phyloP scores from a whole-genome alignment of 441 rosid species.

The Gossypium schwendimanii region DNA sequence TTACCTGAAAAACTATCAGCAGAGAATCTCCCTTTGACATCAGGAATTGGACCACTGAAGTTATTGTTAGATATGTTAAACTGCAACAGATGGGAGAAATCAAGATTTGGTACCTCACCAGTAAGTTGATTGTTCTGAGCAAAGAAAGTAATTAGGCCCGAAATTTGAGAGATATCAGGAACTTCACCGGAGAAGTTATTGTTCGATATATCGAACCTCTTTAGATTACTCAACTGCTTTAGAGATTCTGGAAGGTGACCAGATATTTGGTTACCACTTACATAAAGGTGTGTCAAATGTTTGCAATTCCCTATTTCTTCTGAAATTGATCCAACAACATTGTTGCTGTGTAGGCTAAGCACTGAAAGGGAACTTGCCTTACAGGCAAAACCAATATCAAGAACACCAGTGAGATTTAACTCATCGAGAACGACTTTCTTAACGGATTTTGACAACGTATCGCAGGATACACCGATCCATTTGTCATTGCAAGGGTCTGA shows the following conservation, averaged over 20 bases:
- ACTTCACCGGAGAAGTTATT: slow-evolving; percentile 40
- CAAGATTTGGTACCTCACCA: slow-evolving; percentile 38
- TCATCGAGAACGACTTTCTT: slow-evolving; percentile 39
- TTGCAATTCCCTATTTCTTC: slow-evolving; percentile 38
- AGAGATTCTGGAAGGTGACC: slow-evolving; percentile 41
- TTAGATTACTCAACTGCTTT: slow-evolving; percentile 35
- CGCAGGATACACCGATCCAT: slow-evolving; percentile 45
- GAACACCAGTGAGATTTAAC: slow-evolving; percentile 35
- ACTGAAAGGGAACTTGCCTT: slow-evolving; percentile 15
- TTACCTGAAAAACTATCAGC: slow-evolving; percentile 38
- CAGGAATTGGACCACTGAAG: slow-evolving; percentile 46
- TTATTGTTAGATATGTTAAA: slow-evolving; percentile 44
- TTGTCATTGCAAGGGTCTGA: slow-evolving; percentile 49
- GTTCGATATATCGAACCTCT: slow-evolving; percentile 37
- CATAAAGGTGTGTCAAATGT: slow-evolving; percentile 36
- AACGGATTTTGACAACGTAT: slow-evolving; percentile 15
- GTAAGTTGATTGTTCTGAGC: slow-evolving; percentile 42
- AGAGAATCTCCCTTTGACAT: slow-evolving; percentile 29
- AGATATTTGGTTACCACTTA: slow-evolving; percentile 32
- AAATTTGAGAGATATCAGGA: slow-evolving; percentile 32
- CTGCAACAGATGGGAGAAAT: slow-evolving; percentile 34
- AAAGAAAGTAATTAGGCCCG: slow-evolving; percentile 36
- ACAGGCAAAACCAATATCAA: slow-evolving; percentile 35
- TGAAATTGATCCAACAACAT: slow-evolving; percentile 28
- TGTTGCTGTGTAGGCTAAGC: slow-evolving; percentile 40